Base-by-base conservation (phyloP, 768 basidiomycete species). In the Lentinula guzmanii region DNA sequence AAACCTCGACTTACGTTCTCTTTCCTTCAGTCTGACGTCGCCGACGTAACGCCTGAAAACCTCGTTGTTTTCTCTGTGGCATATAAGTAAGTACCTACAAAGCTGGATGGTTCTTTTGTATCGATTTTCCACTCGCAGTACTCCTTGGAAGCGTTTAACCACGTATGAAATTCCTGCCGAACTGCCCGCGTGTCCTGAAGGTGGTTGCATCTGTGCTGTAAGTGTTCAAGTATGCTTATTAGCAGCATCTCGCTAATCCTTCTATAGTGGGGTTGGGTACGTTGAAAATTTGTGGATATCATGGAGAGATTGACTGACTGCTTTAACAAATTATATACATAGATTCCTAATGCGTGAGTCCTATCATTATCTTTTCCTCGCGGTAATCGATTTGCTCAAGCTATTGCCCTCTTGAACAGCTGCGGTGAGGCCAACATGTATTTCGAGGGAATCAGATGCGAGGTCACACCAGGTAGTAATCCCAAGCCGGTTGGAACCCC, bases 351-450 rank as follows among this genome's bases (percentile, higher is more conserved):
- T 43, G 78, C 74, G 77, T 78, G 60, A 56, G 71, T 68, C 15
- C 4, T 41, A 10, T 39, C 21, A 4, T 5, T 21, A 37, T 18
- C 18, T 21, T 24, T 31, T 15, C 24, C 28, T 42, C n/a, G 6
- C 5, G n/a, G 5, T 13, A 37, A 43, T 9, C 5, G 45, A 39
- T 33, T 21, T 39, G 13, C 31, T 35, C 15, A 34, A 46, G n/a
- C 21, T 31, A 18, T 52, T 37, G 11, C 8, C 13, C 46, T 59
- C 45, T 50, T 42, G 21, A 15, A 37, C 45, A 79, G 82, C 10
- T 84, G 83, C 63, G 83, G 83, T 28, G 67, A 80, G 64, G 78
- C 81, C 5, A 84, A 84, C 70, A 82, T 83, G 66, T 84, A 80
- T 67, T 74, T 77, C 62, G 67, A 74, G 57, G 70, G 76, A 39